Evolutionary conservation across 169 alveolate species (phyloP).

Genomic region (Plasmodium berghei): DNA sequence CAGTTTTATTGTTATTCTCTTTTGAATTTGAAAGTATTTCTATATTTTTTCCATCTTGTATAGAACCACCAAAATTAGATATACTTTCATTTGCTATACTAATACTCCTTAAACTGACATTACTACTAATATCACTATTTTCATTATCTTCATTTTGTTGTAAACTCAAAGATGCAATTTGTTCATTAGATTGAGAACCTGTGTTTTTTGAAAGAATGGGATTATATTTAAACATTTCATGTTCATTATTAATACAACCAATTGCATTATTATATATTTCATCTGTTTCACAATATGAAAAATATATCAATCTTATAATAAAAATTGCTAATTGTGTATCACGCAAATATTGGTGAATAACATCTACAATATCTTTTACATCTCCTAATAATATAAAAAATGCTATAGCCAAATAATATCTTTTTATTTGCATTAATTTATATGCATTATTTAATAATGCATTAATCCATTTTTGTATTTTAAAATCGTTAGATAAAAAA

Average conservation of each 20-base stretch:
- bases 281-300: conserved; percentile 12
- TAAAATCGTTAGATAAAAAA: conserved; percentile 50
- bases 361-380: conserved; percentile 65
- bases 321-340: conserved; percentile 63
- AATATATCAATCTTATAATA: conserved; percentile 36
- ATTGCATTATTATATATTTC: neutral
- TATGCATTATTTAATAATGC: conserved; percentile 73
- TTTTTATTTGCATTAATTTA: conserved; percentile 70
- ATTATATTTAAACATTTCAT: neutral
- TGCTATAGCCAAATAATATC: conserved; percentile 70
- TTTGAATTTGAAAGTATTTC: too few species aligned
- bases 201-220: neutral
- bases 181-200: neutral
- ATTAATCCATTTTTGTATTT: conserved; percentile 45
- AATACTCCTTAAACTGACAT: neutral
- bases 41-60: too few species aligned
- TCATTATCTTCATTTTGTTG: neutral
- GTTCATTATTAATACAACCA: neutral
- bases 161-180: neutral
- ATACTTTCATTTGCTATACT: neutral
- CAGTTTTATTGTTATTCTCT: too few species aligned
- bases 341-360: conserved; percentile 52
- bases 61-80: too few species aligned
- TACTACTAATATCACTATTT: neutral
- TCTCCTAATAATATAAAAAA: conserved; percentile 68